Evolutionary conservation across 176 grass and related monocot species (phyloP).

Genomic region (Bromus sterilis): DNA sequence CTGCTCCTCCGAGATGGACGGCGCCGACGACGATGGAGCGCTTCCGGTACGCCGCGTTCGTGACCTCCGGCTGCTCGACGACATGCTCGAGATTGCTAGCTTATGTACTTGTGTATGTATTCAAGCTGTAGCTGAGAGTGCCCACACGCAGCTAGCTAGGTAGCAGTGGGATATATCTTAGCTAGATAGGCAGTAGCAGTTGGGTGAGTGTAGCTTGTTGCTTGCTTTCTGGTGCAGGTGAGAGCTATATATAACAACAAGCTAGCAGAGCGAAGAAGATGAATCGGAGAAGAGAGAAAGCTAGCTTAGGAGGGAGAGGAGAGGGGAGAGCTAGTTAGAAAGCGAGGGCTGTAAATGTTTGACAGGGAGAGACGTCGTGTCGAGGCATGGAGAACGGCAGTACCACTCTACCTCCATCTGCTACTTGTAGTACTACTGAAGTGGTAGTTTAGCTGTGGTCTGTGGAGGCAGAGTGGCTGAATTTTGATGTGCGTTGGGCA

Average conservation of each 20-base stretch:
- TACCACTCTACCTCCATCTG: not conserved
- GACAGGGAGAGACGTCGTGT: constrained; percentile 9
- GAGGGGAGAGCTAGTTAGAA: not conserved
- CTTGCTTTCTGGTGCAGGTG: not conserved
- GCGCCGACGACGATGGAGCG: constrained; percentile 23
- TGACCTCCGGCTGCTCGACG: constrained; percentile 63
- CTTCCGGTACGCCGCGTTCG: constrained; percentile 39
- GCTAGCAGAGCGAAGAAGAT: not conserved
- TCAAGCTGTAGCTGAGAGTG: not conserved
- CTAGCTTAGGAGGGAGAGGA: not conserved
- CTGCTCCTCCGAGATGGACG: constrained; percentile 61
- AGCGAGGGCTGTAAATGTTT: constrained; percentile 23
- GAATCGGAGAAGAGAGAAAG: not conserved
- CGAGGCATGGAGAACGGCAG: not conserved
- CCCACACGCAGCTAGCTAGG: not conserved
- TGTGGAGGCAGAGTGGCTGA: too few species aligned
- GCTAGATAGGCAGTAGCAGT: not conserved
- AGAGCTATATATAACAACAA: constrained; percentile 32
- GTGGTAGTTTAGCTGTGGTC: too few species aligned
- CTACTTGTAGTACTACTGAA: not conserved
- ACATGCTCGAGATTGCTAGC: constrained; percentile 27
- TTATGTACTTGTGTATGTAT: not conserved
- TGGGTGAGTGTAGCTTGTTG: not conserved
- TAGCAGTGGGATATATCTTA: not conserved
- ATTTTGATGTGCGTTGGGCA: not conserved